These are phyloP conservation scores for Leishmania guyanensis DNA, from an alignment of 208 protist genomes.

Conservation along the genomic window DNA sequence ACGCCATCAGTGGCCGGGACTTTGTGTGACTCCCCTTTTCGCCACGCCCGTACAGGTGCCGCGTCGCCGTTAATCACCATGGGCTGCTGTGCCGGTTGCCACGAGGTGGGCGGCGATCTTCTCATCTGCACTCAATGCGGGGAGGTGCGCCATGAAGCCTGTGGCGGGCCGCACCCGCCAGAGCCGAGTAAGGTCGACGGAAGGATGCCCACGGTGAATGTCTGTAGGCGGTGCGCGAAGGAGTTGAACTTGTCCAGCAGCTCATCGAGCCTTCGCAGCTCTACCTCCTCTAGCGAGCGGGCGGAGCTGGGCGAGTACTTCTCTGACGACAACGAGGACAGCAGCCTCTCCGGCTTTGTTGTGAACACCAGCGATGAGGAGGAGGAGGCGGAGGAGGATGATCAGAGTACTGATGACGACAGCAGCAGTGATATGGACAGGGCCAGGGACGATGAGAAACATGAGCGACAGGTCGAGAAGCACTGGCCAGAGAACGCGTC, in stretches of 20 bases:
- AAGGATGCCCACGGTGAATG: slow-evolving; percentile 9
- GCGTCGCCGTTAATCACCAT: neutral
- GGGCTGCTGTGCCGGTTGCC: slow-evolving; percentile 27
- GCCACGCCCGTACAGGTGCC: neutral
- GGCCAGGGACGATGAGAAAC: neutral
- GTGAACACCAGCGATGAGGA: slow-evolving; percentile 58
- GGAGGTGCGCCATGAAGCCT: slow-evolving; percentile 72
- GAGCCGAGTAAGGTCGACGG: slow-evolving; percentile 19
- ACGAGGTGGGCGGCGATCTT: slow-evolving; percentile 58
- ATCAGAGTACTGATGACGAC: slow-evolving; percentile 3
- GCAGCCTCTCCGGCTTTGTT: slow-evolving; percentile 64
- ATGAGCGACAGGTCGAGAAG: neutral
- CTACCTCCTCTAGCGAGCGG: slow-evolving; percentile 74
- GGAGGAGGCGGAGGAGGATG: slow-evolving; percentile 44
- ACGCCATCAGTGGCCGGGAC: neutral
- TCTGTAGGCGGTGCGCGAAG: slow-evolving; percentile 23
- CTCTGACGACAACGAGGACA: slow-evolving; percentile 39
- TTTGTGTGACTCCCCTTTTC: neutral
- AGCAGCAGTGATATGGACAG: neutral
- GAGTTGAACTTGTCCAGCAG: slow-evolving; percentile 34
- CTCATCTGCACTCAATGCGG: slow-evolving; percentile 60
- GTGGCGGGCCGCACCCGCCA: slow-evolving; percentile 65
- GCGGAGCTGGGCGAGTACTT: slow-evolving; percentile 45
- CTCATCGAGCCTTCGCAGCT: slow-evolving; percentile 57
- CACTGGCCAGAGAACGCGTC: neutral